phyloP scores from a whole-genome alignment of 495 filamentous ascomycete genomes.

The Penicillium silybi region DNA sequence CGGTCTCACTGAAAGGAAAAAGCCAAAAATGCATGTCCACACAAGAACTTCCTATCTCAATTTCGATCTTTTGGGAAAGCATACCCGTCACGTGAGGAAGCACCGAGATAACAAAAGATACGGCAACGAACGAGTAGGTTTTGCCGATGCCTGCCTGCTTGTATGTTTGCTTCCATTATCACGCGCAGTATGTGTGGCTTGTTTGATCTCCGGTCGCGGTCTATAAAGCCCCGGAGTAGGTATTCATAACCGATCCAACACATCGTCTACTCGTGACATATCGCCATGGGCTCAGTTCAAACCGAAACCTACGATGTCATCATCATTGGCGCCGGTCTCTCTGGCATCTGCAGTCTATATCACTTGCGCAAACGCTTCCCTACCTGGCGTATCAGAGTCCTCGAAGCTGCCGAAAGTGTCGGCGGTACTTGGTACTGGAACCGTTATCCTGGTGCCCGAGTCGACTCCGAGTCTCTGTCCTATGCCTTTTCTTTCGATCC shows the following conservation, averaged over 20 bases:
- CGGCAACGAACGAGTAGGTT: not conserved
- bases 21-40: no score
- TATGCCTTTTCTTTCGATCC: constrained; percentile 27
- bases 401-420: constrained; percentile 45
- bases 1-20: no score
- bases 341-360: constrained; percentile 41
- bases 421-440: constrained; percentile 51
- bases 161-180: not conserved
- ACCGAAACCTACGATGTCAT: constrained; percentile 33
- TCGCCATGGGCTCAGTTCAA: constrained; percentile 3
- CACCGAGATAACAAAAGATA: not conserved
- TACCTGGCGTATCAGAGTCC: constrained; percentile 32
- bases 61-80: not conserved
- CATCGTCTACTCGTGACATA: not conserved
- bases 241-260: not conserved
- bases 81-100: not conserved
- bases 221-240: not conserved
- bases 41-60: no score
- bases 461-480: constrained; percentile 21
- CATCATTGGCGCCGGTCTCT: constrained; percentile 51
- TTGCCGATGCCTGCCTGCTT: not conserved
- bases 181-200: not conserved
- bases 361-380: constrained; percentile 40
- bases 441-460: constrained; percentile 29
- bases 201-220: not conserved